Base-by-base conservation (phyloP, 2,329 filamentous ascomycete species). In the Hypoxylon sp. region DNA sequence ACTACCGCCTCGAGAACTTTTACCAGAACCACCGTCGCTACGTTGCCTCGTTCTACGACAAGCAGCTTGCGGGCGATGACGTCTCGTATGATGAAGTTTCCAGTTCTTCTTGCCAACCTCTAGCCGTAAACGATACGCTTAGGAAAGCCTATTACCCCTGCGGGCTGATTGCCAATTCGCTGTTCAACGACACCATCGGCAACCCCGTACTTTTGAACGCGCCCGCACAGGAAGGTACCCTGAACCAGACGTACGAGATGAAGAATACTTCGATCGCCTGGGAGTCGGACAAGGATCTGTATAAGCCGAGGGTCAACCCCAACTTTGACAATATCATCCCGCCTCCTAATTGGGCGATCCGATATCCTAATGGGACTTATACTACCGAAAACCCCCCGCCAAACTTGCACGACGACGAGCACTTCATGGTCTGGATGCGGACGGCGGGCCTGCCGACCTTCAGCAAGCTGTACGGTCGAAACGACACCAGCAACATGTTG, bases 1-100 rank as follows among this genome's bases (percentile, higher is more conserved):
- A 97, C 83, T 99, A 99, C 80, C 91, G 91, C 72, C 89, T 99
- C 68, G 95, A 93, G 62, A 97, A 98, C 81, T 99, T 99, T 82
- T 98, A 98, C 83, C 96, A 99, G 80, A 99, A 99, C 78, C 96
- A 99, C 78, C 91, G 96, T 70, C 90, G 95, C 79, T 99, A 99
- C 73, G 96, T 97, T 65, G 92, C 93, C 76, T 97, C 93, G 1
- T 91, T 97, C 74, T 91, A 94, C 75, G 86, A 90, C 61, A 85
- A 92, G 55, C 96, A 99, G 79, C 84, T 99, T 56, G 81, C 90
- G 70, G 96, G 94, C 47, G 83, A 88, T 5, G 85, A 84, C 9
- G 37, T 41, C 16, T 21, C 37, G 8, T 41, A 41, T 19, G 37
- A 41, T 3, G 16, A 19, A 9, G 85, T 91, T 16, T 82, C 83